Base-by-base conservation (phyloP, 306 rosid genomes). In the Medicago lupulina region DNA sequence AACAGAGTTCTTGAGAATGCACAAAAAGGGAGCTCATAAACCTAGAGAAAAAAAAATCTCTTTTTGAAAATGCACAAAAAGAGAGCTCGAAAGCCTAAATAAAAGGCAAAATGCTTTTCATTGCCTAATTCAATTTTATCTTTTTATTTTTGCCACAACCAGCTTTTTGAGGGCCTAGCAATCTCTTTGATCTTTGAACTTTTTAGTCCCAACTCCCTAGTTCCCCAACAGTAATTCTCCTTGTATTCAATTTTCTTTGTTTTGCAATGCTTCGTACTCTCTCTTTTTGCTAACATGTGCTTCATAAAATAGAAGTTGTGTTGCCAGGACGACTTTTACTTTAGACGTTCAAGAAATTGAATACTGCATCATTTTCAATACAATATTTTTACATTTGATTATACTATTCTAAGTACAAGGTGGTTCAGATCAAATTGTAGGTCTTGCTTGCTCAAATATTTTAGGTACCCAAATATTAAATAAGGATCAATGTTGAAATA, bases 61-160 rank as follows among this genome's bases (percentile, higher is more conserved):
- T 6, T 60, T 60, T 16, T 28, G 3, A 19, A 49, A 80, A 74
- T 71, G 76, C 75, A 71, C 61, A 68, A 80, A 81, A 70, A 70
- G 62, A 38, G 68, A 76, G 74, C 31, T 19, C 65, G 64, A 19
- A 36, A 36, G 47, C 75, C 39, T 55, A 40, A 55, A 49, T 70
- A 68, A 57, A 46, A 36, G 38, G 41, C 19, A 67, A 59, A 59
- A 28, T 3, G 3, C n/a, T 11, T 66, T 83, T 77, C 65, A 54
- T 49, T 50, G 80, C 60, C 74, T 34, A 79, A 74, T 60, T 73
- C 63, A 79, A 76, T 76, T 59, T 63, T 17, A 70, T 71, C 83
- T 89, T 89, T 85, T 79, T 64, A 85, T 75, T 76, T 28, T 83
- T 85, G 87, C 47, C 70, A 68, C 41, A 31, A 60, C 82, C 87